Evolutionary conservation across 2,329 filamentous ascomycete genomes (phyloP).

Genomic region (Diaporthe capsici): DNA sequence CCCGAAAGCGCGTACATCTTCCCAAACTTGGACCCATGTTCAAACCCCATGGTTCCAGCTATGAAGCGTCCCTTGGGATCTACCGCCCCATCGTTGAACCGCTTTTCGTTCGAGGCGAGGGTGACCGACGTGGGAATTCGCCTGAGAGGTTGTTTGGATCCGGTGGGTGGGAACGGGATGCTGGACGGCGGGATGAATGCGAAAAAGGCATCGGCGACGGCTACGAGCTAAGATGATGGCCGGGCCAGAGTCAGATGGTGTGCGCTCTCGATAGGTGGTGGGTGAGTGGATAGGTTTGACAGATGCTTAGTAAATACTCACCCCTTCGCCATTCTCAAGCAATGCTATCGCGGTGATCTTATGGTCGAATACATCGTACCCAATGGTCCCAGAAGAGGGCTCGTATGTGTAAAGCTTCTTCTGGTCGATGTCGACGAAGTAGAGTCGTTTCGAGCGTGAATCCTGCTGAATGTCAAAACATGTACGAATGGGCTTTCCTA

Average conservation of each 20-base stretch:
- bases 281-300: too few species aligned
- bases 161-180: neutral
- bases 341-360: conserved; percentile 6
- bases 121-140: neutral
- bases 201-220: neutral
- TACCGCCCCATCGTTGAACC: neutral
- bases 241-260: neutral
- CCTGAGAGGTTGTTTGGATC: neutral
- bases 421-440: conserved; percentile 11
- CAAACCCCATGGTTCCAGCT: neutral
- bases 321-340: neutral
- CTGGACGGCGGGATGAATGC: neutral
- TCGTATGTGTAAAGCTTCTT: conserved; percentile 3
- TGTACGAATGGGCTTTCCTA: neutral
- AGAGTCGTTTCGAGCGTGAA: conserved; percentile 4
- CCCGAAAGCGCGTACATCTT: neutral
- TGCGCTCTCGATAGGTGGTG: neutral
- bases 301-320: neutral
- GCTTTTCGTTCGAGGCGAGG: neutral
- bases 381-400: neutral
- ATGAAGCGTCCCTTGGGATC: neutral
- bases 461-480: neutral
- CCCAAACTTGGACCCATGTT: conserved; percentile 4
- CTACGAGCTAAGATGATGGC: neutral
- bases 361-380: neutral